Evolutionary conservation across 352 stramenopile genomes (phyloP), one percentile per base, ranked within the genome.

Genomic region (Globisporangium abappressorium): DNA sequence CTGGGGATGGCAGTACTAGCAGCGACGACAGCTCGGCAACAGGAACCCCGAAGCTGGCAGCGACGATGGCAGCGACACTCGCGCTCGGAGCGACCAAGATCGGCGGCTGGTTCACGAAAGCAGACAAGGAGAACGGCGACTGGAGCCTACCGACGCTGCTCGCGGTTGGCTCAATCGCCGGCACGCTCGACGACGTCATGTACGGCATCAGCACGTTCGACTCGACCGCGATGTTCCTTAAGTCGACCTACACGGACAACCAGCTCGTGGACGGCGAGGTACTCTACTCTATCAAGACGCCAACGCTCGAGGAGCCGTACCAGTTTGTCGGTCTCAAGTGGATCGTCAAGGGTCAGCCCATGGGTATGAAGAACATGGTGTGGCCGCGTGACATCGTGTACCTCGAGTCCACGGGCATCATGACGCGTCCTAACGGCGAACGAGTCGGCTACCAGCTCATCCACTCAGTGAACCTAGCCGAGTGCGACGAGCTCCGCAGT

Each of bases 141-240:
- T 78, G 60, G 59, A 77, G 71, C 24, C 62, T 82, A 57, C 77
- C 64, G 1, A 68, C 75, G 20, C 62, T 88, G 28, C 72, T 84
- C 38, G 76, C 79, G 62, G 74, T 77, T 38, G 78, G 80, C 5
- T 82, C 68, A 7, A 84, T 86, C 46, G 51, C 47, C 18, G 73
- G 73, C 4, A 70, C 73, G 60, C 30, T 91, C 26, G 76, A 90
- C 46, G 79, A 91, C 46, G 71, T 89, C 61, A 89, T 91, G 81
- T 82, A 85, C 60, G 81, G 84, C 18, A 76, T 87, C 51, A 26
- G 69, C 3, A 74, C 79, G 11, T 82, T 85, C 24, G 77, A 85
- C 69, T 56, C 78, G 49, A 75, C 80, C 12, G 63, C 75, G 38
- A 85, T 87, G 78, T 62, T 81, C 24, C 59, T 90, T n/a, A 82